Evolutionary conservation across 352 stramenopile species (phyloP).

Genomic region (Phytophthora pistaciae): DNA sequence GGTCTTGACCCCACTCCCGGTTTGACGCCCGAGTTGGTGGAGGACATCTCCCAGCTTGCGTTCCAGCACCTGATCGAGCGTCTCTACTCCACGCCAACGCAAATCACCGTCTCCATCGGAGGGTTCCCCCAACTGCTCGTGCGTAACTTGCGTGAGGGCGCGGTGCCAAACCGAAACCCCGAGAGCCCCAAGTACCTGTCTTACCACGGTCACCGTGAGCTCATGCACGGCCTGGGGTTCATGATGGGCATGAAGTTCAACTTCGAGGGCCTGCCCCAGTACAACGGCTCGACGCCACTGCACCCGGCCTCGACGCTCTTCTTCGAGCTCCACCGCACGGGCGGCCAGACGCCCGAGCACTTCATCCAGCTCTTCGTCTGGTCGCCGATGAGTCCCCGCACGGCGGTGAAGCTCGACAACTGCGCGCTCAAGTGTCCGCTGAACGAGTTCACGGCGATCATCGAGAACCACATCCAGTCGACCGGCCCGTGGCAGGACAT

Average conservation of each 20-base stretch:
- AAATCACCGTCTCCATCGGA: slow-evolving; percentile 76
- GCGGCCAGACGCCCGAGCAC: slow-evolving; percentile 30
- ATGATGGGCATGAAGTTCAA: slow-evolving; percentile 87
- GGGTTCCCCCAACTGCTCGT: slow-evolving; percentile 78
- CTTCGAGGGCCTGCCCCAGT: slow-evolving; percentile 66
- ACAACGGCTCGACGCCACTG: slow-evolving; percentile 75
- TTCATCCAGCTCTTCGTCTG: slow-evolving; percentile 79
- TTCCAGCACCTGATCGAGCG: slow-evolving; percentile 83
- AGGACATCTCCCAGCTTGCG: slow-evolving; percentile 63
- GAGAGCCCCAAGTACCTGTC: slow-evolving; percentile 76
- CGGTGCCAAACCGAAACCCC: slow-evolving; percentile 33
- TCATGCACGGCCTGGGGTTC: slow-evolving; percentile 81
- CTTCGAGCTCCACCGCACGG: slow-evolving; percentile 70
- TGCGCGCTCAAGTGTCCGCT: slow-evolving; percentile 71
- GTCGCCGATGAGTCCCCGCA: slow-evolving; percentile 65
- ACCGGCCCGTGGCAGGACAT: slow-evolving; percentile 81
- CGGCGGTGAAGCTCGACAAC: slow-evolving; percentile 63
- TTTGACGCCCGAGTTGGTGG: slow-evolving; percentile 51
- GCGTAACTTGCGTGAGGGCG: slow-evolving; percentile 63
- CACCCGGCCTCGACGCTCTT: slow-evolving; percentile 78
- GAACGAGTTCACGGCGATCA: slow-evolving; percentile 60
- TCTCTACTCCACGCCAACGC: slow-evolving; percentile 68
- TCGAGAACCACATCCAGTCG: slow-evolving; percentile 58
- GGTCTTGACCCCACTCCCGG: slow-evolving; percentile 55
- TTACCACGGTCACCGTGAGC: slow-evolving; percentile 83